Percentiles rank a stretch among this genome's conserved stretches.
These are phyloP conservation scores for Aspergillus homomorphus DNA, from an alignment of 495 filamentous ascomycete genomes.

Conservation along the genomic window DNA sequence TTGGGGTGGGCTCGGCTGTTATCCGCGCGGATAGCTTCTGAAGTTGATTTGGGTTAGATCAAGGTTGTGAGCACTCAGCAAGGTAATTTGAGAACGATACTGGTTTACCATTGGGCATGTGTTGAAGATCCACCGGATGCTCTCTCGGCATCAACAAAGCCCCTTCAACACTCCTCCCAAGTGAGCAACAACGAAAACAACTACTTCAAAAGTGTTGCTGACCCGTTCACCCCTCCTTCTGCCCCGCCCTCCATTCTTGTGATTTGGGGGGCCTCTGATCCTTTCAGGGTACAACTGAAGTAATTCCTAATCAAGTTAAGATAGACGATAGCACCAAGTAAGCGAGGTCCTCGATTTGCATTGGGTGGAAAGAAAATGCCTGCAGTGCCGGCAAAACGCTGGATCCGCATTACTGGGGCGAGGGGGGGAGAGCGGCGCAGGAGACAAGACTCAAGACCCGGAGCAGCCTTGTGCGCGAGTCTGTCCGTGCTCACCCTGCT, in stretches of 20 bases:
- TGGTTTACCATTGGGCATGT: background rate
- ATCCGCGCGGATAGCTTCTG: background rate
- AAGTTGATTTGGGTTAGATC: background rate
- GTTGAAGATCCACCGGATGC: background rate
- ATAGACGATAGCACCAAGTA: background rate
- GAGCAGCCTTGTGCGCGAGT: constrained; percentile 15
- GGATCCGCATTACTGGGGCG: constrained; percentile 13
- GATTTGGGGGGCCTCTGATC: background rate
- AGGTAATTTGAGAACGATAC: background rate
- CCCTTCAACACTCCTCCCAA: background rate
- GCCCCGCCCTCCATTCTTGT: background rate
- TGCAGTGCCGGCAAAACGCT: constrained; percentile 14
- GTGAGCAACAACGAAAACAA: background rate
- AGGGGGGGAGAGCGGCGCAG: constrained; percentile 1
- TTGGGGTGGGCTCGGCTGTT: background rate
- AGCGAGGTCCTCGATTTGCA: background rate
- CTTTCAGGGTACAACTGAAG: background rate
- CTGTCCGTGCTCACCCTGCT: constrained; percentile 13
- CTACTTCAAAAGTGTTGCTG: background rate
- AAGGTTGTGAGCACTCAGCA: too few relatives aligned
- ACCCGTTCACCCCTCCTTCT: background rate
- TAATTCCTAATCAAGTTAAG: background rate
- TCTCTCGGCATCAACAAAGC: background rate
- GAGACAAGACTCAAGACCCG: constrained; percentile 3
- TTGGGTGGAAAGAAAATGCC: background rate